Conservation (phyloP, 768 basidiomycete genomes). For the Mycena filopes region DNA sequence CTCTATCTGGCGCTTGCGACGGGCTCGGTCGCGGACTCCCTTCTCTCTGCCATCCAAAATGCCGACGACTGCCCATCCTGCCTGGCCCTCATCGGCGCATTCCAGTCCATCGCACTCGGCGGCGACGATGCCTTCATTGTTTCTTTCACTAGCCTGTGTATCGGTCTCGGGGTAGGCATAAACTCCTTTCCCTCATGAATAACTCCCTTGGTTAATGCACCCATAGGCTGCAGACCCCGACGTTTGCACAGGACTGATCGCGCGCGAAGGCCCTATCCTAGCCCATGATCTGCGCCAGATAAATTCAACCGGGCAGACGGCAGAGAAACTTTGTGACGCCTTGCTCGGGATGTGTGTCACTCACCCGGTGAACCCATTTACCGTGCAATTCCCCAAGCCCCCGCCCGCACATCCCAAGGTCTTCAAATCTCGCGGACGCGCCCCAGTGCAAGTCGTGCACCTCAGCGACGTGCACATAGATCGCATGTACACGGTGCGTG, state of each 20-base stretch:
- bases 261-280: slow-evolving; percentile 49
- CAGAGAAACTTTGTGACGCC: slow-evolving; percentile 48
- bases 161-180: slow-evolving; percentile 19
- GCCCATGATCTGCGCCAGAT: slow-evolving; percentile 51
- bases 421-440: slow-evolving; percentile 30
- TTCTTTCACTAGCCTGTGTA: slow-evolving; percentile 21
- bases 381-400: slow-evolving; percentile 41
- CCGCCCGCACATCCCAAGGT: slow-evolving; percentile 32
- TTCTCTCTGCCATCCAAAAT: slow-evolving; percentile 14
- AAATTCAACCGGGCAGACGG: slow-evolving; percentile 44
- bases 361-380: slow-evolving; percentile 39
- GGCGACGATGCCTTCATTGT: slow-evolving; percentile 20
- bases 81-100: slow-evolving; percentile 22
- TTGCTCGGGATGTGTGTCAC: slow-evolving; percentile 49
- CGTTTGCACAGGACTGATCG: slow-evolving; percentile 50
- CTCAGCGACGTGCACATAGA: slow-evolving; percentile 55
- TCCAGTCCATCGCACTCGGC: slow-evolving; percentile 17
- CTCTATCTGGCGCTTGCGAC: not conserved
- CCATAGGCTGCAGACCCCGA: slow-evolving; percentile 35
- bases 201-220: not conserved
- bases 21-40: not conserved
- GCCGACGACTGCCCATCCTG: slow-evolving; percentile 26
- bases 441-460: slow-evolving; percentile 48
- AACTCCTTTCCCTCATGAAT: not conserved
- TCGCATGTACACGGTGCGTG: slow-evolving; percentile 44